A percentile compares a stretch with the other conserved stretches of the same genome.
phyloP scores from a whole-genome alignment of 2,329 filamentous ascomycete genomes.

The Neoarthrinium moseri region DNA sequence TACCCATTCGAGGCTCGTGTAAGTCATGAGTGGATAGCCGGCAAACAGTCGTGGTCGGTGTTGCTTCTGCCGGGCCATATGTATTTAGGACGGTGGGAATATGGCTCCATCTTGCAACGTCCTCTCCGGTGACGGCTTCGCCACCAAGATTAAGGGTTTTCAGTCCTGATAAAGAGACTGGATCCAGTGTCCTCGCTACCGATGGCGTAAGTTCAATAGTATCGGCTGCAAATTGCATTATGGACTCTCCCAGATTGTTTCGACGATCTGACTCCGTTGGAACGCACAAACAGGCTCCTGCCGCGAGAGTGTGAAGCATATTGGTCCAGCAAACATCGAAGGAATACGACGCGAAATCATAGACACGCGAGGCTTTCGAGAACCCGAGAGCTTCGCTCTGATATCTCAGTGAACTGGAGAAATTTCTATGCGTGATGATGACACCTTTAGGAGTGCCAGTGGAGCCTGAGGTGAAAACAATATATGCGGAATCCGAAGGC shows the following conservation, averaged over 20 bases:
- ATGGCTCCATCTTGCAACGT: background rate
- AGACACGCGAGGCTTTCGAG: background rate
- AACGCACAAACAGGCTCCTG: background rate
- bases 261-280: background rate
- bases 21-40: background rate
- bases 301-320: background rate
- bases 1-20: background rate
- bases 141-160: background rate
- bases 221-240: background rate
- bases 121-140: background rate
- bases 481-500: conserved; percentile 17
- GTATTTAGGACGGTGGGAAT: background rate
- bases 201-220: background rate
- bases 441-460: background rate
- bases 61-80: background rate
- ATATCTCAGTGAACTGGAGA: background rate
- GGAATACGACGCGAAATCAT: background rate
- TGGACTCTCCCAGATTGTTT: background rate
- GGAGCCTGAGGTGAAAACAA: background rate
- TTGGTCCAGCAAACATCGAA: background rate
- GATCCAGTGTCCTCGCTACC: background rate
- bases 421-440: background rate
- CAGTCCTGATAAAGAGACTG: background rate
- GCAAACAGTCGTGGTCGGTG: background rate
- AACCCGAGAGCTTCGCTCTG: conserved; percentile 20